Evolutionary conservation across 257 asterid genomes (phyloP).

Genomic region (Leonotis leonurus): DNA sequence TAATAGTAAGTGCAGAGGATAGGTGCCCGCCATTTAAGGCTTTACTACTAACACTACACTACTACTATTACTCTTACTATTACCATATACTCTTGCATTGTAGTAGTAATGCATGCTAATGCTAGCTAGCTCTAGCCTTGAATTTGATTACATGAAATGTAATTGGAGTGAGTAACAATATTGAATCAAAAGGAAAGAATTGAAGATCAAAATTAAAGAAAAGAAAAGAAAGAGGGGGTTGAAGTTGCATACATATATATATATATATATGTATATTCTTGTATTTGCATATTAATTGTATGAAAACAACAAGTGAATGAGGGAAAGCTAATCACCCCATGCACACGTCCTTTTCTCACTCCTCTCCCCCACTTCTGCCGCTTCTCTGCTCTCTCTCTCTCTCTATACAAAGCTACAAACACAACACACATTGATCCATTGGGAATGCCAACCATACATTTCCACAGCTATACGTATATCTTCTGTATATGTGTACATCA

Average conservation of each 20-base stretch:
- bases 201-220: conserved; percentile 24
- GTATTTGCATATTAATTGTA: conserved; percentile 47
- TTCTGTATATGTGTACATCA: too few species aligned
- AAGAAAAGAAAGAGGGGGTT: not conserved
- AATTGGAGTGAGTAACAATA: not conserved
- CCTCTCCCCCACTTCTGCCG: conserved; percentile 77
- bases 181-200: not conserved
- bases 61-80: too few species aligned
- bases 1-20: conserved; percentile 44
- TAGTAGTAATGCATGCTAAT: too few species aligned
- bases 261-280: too few species aligned
- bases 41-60: conserved; percentile 29
- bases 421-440: conserved; percentile 31
- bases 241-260: not conserved
- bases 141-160: too few species aligned
- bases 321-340: conserved; percentile 71
- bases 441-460: conserved; percentile 76
- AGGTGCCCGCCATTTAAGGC: conserved; percentile 89
- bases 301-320: conserved; percentile 91
- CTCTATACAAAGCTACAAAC: not conserved
- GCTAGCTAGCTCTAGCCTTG: too few species aligned
- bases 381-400: conserved; percentile 22
- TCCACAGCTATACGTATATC: not conserved
- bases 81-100: too few species aligned
- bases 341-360: conserved; percentile 80